Base-by-base conservation (phyloP, 129 eudicot genomes). In the Flaveria robusta region DNA sequence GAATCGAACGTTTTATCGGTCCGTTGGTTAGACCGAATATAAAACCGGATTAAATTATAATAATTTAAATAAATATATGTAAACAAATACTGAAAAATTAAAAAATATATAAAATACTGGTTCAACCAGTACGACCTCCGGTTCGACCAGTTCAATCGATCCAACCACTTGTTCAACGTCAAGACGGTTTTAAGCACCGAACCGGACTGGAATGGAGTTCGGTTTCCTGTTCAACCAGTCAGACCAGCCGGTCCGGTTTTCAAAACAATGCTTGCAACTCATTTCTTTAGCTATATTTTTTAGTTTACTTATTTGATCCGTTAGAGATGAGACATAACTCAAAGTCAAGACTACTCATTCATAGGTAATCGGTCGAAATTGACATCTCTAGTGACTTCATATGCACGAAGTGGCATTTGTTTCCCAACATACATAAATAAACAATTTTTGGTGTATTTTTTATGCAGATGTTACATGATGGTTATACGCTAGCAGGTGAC, bases 401-500 rank as follows among this genome's bases (percentile, higher is more conserved):
- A 34, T 31, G 68, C 67, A 15, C 15, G n/a, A 76, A n/a, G 50
- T 16, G 24, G 63, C 71, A 58, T 68, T 77, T 7, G 29, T 74
- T 71, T 58, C 68, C 60, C 70, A 5, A 29, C 77, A 22, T 47
- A 23, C 26, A 15, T 47, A 49, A 41, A 49, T 31, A 50, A 34
- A 3, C 22, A 7, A 41, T 54, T 16, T 71, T 24, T 71, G 23
- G 10, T 69, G n/a, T 81, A 66, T 45, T 74, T 70, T 52, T 71
- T 74, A 22, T 79, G 83, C 86, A 93, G 98, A 86, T 90, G 92
- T 7, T 9, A 19, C 88, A 81, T 46, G 97, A 90, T 37, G 96
- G 97, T 49, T 90, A 87, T 78, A 65, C 46, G 16, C 45, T 81
- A 68, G 91, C 89, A 66, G 88, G 24, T 26, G 77, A 90, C 66